Conservation (phyloP, 2,329 filamentous ascomycete genomes). For the Penicillium sp. region DNA sequence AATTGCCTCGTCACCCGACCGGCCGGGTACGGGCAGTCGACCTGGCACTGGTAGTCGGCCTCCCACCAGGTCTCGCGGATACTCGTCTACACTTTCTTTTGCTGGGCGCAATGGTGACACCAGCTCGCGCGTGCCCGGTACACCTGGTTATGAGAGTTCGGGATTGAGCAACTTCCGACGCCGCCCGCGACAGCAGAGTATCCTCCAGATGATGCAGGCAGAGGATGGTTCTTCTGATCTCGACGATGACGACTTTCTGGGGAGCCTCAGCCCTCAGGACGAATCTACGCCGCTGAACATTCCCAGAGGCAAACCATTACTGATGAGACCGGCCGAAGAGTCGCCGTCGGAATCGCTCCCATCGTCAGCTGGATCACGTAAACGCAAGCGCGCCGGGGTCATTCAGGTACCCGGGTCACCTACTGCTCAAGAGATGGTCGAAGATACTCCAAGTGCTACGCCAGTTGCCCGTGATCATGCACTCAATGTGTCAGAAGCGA, state of each 20-base stretch:
- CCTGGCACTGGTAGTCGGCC: constrained; percentile 34
- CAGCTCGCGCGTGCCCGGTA: constrained; percentile 34
- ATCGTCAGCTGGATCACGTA: constrained; percentile 31
- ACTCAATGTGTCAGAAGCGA: constrained; percentile 5
- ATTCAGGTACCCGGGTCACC: constrained; percentile 29
- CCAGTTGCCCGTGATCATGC: constrained; percentile 7
- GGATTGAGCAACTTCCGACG: constrained; percentile 43
- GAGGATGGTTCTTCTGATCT: constrained; percentile 37
- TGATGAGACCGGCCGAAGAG: constrained; percentile 14
- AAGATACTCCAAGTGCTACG: constrained; percentile 19
- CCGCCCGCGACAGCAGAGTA: constrained; percentile 42
- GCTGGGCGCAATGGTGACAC: constrained; percentile 36
- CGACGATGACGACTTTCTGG: constrained; percentile 41
- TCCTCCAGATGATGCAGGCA: constrained; percentile 43
- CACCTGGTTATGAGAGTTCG: constrained; percentile 41
- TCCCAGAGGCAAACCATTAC: constrained; percentile 30
- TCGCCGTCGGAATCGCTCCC: constrained; percentile 24
- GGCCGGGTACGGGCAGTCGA: constrained; percentile 30
- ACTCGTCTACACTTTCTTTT: constrained; percentile 38
- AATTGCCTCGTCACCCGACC: constrained; percentile 34
- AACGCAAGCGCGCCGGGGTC: constrained; percentile 34
- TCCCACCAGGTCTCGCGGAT: constrained; percentile 36
- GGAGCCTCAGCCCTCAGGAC: constrained; percentile 41
- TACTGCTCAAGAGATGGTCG: constrained; percentile 11
- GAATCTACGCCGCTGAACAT: constrained; percentile 43